Conservation (phyloP, 768 basidiomycete genomes). For the Ramaria sp. region DNA sequence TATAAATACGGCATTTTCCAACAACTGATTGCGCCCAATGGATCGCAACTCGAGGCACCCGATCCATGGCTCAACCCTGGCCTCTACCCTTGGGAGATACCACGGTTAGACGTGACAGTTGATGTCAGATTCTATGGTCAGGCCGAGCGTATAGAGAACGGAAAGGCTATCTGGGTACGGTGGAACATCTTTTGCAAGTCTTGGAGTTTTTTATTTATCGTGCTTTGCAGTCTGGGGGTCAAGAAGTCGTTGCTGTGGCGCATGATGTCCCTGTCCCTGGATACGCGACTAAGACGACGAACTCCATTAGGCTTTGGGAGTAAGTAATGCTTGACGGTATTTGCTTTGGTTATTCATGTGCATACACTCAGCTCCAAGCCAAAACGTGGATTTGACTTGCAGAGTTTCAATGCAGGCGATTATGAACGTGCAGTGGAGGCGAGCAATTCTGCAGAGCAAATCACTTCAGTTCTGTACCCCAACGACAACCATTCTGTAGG, state of each 20-base stretch:
- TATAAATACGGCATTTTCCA: conserved; percentile 98
- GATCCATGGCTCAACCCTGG: conserved; percentile 81
- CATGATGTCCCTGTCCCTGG: conserved; percentile 93
- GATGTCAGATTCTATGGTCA: conserved; percentile 85
- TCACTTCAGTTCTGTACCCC: conserved; percentile 92
- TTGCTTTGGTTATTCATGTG: background rate
- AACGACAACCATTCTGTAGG: conserved; percentile 82
- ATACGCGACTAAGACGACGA: conserved; percentile 72
- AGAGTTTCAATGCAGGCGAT: conserved; percentile 94
- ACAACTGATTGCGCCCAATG: conserved; percentile 76
- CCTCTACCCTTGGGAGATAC: conserved; percentile 83
- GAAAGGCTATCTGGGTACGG: conserved; percentile 48
- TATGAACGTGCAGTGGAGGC: conserved; percentile 85
- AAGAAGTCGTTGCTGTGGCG: conserved; percentile 87
- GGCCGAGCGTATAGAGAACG: conserved; percentile 51
- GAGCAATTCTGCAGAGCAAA: conserved; percentile 83
- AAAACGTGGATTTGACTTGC: conserved; percentile 85
- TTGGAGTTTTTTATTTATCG: background rate
- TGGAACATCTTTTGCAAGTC: background rate
- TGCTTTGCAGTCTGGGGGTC: conserved; percentile 52
- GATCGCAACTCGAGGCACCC: conserved; percentile 75
- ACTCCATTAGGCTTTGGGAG: conserved; percentile 59
- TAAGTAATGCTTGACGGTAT: conserved; percentile 5
- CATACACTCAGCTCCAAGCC: conserved; percentile 36
- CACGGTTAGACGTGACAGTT: conserved; percentile 73